Conservation (phyloP, 1,284 basidiomycete species). For the Tremellales sp. region DNA sequence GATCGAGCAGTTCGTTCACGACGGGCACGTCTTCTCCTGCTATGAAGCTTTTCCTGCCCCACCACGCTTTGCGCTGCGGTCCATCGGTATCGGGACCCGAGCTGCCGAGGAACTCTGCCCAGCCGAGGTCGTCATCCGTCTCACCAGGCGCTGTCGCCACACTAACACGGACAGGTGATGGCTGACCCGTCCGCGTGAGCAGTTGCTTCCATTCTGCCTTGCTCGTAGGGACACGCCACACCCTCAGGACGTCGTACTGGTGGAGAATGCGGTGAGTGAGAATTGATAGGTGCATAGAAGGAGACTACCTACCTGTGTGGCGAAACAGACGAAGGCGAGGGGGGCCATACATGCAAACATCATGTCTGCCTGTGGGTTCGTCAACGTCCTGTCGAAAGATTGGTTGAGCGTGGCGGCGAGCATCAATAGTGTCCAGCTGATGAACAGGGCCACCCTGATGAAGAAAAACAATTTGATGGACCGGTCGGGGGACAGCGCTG, state of each 20-base stretch:
- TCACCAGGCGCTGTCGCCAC: neutral
- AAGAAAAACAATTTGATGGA: conserved; percentile 8
- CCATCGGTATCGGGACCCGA: neutral
- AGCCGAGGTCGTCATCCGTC: neutral
- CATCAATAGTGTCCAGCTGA: conserved; percentile 12
- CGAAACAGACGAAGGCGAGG: conserved; percentile 15
- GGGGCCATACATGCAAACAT: conserved; percentile 10
- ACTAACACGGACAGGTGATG: too few species aligned
- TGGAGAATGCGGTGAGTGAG: neutral
- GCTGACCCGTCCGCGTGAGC: too few species aligned
- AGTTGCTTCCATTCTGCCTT: neutral
- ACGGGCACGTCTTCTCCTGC: too few species aligned
- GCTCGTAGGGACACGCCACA: conserved; percentile 12
- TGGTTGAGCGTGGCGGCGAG: conserved; percentile 10
- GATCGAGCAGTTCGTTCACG: too few species aligned
- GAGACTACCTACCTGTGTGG: conserved; percentile 8
- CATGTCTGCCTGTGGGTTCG: conserved; percentile 7
- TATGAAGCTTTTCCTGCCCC: too few species aligned
- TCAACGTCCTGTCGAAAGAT: conserved; percentile 7
- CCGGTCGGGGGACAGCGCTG: conserved; percentile 1
- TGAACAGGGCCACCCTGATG: conserved; percentile 11
- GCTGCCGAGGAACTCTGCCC: conserved; percentile 3
- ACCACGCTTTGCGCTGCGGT: too few species aligned
- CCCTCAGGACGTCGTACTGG: conserved; percentile 9
- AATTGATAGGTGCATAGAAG: neutral